Evolutionary conservation across 495 filamentous ascomycete species (phyloP), one percentile per base, ranked within the genome.

Genomic region (Schizothecium vesticola): DNA sequence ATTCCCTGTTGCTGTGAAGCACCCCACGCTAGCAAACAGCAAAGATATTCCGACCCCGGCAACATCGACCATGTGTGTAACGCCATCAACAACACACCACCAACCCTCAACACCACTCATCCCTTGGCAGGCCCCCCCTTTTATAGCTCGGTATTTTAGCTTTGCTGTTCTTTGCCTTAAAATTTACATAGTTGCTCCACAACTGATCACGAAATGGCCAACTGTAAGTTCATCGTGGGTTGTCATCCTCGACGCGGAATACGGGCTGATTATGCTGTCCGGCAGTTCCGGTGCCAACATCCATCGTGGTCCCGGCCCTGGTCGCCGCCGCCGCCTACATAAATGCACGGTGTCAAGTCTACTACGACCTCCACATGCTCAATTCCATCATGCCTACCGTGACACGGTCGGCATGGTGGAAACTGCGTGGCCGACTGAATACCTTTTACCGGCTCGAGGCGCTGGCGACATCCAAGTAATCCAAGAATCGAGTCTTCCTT

Each of bases 361-460:
- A 78, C 67, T 87, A 93, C 76, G 94, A 97, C 76, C 70, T 80
- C 19, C 69, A 72, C 10, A 71, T 92, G 1, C 72, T 96, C 63
- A 76, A 73, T 25, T 78, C 83, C 31, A 68, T 86, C 33, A 21
- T 86, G 22, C 80, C 79, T 10, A 78, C 83, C 28, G 65, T 76
- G 19, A 23, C 86, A n/a, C 77, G 74, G 3, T 72, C 82, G 9
- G 71, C 72, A 12, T 80, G 80, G 43, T 76, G 77, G 64, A 81
- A 87, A 61, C 81, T 80, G 12, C 82, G 81, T 0, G 91, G 91
- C 69, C 81, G 83, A 24, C 60, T 91, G 65, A 97, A 89, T 73
- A 76, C 87, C 56, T 99, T 97, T 81, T 96, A 97, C 78, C 69
- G 79, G 21, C 82, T 99, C 55, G 95, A 98, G 73, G 73, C 82